Base-by-base conservation (phyloP, 352 stramenopile species). In the Pythium utonaiense region DNA sequence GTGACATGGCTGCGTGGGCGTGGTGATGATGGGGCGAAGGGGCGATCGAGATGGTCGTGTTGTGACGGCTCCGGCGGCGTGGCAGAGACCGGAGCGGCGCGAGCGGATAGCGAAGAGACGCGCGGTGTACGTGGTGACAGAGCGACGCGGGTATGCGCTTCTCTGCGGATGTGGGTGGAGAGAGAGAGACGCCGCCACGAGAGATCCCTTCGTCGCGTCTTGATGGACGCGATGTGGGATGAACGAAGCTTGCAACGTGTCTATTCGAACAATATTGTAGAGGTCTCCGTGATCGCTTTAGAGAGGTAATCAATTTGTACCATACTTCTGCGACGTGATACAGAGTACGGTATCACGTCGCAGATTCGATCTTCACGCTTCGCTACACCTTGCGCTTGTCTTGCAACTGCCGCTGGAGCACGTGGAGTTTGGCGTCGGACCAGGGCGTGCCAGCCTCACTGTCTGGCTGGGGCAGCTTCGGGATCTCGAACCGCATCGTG, bases 381-480 rank as follows among this genome's bases (percentile, higher is more conserved):
- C 7, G 22, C 48, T 50, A 61, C 5, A 47, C 9, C 28, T 68
- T 64, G 31, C 68, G 71, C 53, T 75, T 75, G 34, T 70, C 72
- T 19, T 79, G 67, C 47, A 81, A 57, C 41, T 84, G 72, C 0
- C 69, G 64, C 58, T 79, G 70, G 31, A 84, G 61, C 44, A 64
- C 67, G 28, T 41, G 24, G 21, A 91, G 70, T 53, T 90, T 93
- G 47, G 76, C 74, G 57, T 93, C 81, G 10, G 79, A 90, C 81
- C 81, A 93, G 1, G 80, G 83, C 21, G 73, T 91, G 2, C 76
- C 76, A 3, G 66, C 70, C 30, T 89, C 81, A 8, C 61, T 60
- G 3, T 90, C 80, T 12, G 69, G 69, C 47, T 93, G 83, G 16
- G 78, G 79, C n/a, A 91, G 70, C 59, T 87, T 91, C 16, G 83